A percentile compares a stretch with the other conserved stretches of the same genome.
Conservation (phyloP, 371 early-diverging fungal species). For the Umbelopsis sp. region DNA sequence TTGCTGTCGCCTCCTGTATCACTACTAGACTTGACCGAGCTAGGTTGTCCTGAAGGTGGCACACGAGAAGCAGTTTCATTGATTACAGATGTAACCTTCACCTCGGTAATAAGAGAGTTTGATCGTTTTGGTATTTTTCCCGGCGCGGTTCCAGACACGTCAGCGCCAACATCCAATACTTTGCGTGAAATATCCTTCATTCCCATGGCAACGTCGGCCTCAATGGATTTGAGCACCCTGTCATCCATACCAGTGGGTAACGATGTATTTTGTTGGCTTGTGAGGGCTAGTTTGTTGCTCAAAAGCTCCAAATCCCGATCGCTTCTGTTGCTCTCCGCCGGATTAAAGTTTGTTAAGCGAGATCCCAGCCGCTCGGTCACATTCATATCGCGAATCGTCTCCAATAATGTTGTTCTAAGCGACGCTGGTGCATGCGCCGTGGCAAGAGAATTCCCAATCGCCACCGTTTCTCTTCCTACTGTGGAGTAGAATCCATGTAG, state of each 20-base stretch:
- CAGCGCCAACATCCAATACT: constrained; percentile 11
- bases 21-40: not conserved
- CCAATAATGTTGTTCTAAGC: not conserved
- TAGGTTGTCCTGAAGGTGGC: not conserved
- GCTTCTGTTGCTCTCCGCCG: not conserved
- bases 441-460: not conserved
- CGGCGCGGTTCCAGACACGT: constrained; percentile 19
- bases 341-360: not conserved
- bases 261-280: not conserved
- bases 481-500: constrained; percentile 7
- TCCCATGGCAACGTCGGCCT: not conserved
- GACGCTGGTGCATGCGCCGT: not conserved
- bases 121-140: constrained; percentile 18
- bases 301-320: not conserved
- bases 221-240: not conserved
- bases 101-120: constrained; percentile 22
- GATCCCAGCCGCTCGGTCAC: constrained; percentile 1
- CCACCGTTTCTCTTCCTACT: not conserved
- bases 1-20: not conserved
- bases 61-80: constrained; percentile 16
- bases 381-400: constrained; percentile 6
- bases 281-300: not conserved
- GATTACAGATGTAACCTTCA: constrained; percentile 32
- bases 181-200: constrained; percentile 11
- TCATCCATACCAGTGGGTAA: constrained; percentile 6